Percentiles rank a stretch among this genome's conserved stretches.
phyloP scores from a whole-genome alignment of 805 yeast genomes.

The Wickerhamomyces mucosus region DNA sequence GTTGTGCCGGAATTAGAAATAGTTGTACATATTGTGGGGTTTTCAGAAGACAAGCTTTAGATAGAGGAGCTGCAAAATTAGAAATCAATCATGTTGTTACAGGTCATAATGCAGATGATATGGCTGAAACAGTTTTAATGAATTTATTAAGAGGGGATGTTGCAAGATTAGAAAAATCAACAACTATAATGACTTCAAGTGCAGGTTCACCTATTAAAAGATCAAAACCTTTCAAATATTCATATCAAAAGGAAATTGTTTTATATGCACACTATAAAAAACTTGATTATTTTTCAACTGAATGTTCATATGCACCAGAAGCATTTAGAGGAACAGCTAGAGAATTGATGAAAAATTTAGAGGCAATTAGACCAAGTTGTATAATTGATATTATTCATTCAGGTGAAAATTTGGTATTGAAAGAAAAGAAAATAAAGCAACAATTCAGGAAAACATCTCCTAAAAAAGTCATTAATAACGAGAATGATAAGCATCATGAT shows the following conservation, averaged over 20 bases:
- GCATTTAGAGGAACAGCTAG: slow-evolving; percentile 98
- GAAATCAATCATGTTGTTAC: slow-evolving; percentile 89
- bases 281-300: slow-evolving; percentile 92
- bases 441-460: slow-evolving; percentile 12
- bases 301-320: slow-evolving; percentile 97
- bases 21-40: slow-evolving; percentile 99
- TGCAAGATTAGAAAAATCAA: slow-evolving; percentile 82
- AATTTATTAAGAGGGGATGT: slow-evolving; percentile 93
- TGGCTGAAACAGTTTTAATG: slow-evolving; percentile 98
- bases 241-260: slow-evolving; percentile 95
- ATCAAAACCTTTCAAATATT: slow-evolving; percentile 90
- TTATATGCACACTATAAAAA: slow-evolving; percentile 94
- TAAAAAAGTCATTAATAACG: slow-evolving; percentile 5
- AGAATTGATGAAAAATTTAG: slow-evolving; percentile 81
- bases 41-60: slow-evolving; percentile 89
- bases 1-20: slow-evolving; percentile 86
- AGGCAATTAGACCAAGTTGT: slow-evolving; percentile 83
- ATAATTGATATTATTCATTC: slow-evolving; percentile 90
- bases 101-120: slow-evolving; percentile 98
- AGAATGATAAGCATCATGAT: neutral
- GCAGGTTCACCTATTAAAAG: slow-evolving; percentile 85
- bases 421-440: slow-evolving; percentile 40
- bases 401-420: slow-evolving; percentile 76
- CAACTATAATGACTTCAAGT: slow-evolving; percentile 74
- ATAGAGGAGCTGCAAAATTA: slow-evolving; percentile 85